A percentile compares a stretch with the other conserved stretches of the same genome.
These are phyloP conservation scores for Diutina ranongensis DNA, from an alignment of 1,139 yeast genomes.

Conservation along the genomic window DNA sequence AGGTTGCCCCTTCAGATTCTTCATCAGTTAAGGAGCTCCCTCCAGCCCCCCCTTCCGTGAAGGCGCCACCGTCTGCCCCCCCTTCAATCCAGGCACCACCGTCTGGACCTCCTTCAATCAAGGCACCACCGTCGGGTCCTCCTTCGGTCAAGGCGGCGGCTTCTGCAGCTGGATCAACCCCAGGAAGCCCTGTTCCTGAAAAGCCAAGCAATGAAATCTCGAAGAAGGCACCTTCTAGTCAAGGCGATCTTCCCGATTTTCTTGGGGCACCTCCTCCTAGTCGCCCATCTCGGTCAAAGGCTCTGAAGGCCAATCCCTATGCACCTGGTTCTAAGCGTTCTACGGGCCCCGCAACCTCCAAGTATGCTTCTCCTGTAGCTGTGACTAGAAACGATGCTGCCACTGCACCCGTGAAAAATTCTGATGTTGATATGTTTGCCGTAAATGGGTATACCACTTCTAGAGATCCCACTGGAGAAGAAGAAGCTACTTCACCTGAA, in stretches of 20 bases:
- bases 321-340: background rate
- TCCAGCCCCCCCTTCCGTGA: too few species aligned
- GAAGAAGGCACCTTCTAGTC: background rate
- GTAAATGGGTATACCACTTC: background rate
- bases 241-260: conserved; percentile 5
- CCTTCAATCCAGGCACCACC: background rate
- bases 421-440: background rate
- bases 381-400: background rate
- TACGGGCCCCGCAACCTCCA: background rate
- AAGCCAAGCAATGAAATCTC: background rate
- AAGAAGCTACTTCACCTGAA: too few species aligned
- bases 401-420: background rate
- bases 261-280: background rate
- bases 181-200: background rate
- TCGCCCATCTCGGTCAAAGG: conserved; percentile 1
- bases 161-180: background rate
- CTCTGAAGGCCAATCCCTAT: background rate
- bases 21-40: too few species aligned
- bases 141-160: background rate
- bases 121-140: background rate
- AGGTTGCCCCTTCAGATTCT: too few species aligned
- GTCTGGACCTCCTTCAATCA: background rate
- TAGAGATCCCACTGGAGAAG: too few species aligned
- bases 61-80: background rate
- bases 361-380: background rate